Percentiles rank a stretch among this genome's conserved stretches.
Evolutionary conservation across 2,329 filamentous ascomycete species (phyloP).

Genomic region (Ceratocystis alfenasii): DNA sequence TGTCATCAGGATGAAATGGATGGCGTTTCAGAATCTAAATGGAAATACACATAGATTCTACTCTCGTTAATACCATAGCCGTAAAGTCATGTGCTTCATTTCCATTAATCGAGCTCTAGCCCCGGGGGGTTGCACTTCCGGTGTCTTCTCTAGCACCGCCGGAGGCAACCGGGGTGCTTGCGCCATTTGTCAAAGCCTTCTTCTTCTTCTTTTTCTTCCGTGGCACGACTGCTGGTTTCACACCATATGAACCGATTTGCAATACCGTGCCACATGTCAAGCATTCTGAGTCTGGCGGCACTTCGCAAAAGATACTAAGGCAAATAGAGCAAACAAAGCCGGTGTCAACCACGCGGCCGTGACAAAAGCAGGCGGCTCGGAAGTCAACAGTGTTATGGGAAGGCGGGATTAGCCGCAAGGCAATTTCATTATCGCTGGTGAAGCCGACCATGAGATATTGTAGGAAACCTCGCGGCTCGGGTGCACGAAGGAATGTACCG

Average conservation of each 20-base stretch:
- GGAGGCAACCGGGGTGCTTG: slow-evolving; percentile 15
- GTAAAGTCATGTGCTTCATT: background rate
- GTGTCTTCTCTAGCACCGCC: slow-evolving; percentile 44
- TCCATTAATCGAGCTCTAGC: slow-evolving; percentile 22
- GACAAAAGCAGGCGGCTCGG: slow-evolving; percentile 95
- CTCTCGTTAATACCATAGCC: background rate
- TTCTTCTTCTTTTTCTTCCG: slow-evolving; percentile 68
- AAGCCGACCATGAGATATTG: slow-evolving; percentile 94
- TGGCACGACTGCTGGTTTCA: slow-evolving; percentile 62
- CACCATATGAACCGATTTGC: slow-evolving; percentile 62
- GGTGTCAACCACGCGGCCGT: slow-evolving; percentile 77
- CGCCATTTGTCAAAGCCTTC: slow-evolving; percentile 37
- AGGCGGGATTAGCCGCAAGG: slow-evolving; percentile 58
- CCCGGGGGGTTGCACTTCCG: slow-evolving; percentile 48
- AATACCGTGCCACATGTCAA: slow-evolving; percentile 73
- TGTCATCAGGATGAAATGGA: too few species aligned
- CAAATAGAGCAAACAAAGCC: slow-evolving; percentile 96
- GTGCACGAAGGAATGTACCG: slow-evolving; percentile 43
- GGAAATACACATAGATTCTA: background rate
- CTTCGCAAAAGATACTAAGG: slow-evolving; percentile 77
- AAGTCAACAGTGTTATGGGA: slow-evolving; percentile 86
- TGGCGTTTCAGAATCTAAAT: too few species aligned
- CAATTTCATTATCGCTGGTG: slow-evolving; percentile 50
- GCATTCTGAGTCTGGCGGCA: slow-evolving; percentile 53
- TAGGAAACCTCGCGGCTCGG: slow-evolving; percentile 58